phyloP scores from a whole-genome alignment of 352 stramenopile genomes.

The Globisporangium spiculum region DNA sequence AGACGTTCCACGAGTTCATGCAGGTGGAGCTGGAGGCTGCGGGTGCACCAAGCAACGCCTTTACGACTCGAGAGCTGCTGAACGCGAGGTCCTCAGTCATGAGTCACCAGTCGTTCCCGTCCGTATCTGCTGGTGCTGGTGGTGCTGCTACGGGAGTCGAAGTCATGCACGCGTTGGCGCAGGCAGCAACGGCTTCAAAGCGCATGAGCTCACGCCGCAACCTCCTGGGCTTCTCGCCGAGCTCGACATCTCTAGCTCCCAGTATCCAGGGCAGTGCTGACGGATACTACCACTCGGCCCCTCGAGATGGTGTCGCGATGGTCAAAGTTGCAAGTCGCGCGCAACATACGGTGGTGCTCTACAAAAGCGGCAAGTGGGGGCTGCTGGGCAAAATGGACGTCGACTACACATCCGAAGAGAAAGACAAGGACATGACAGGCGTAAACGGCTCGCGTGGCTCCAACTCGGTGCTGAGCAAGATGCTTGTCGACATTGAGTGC shows the following conservation, averaged over 20 bases:
- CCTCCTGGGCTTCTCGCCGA: constrained; percentile 1
- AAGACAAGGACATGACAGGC: neutral
- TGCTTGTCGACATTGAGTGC: constrained; percentile 59
- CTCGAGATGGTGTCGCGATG: constrained; percentile 25
- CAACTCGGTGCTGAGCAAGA: constrained; percentile 42
- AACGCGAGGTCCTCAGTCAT: neutral
- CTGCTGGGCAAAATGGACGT: constrained; percentile 29
- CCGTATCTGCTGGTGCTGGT: neutral
- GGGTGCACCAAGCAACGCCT: constrained; percentile 19
- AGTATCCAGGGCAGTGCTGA: constrained; percentile 10
- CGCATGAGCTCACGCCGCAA: constrained; percentile 14
- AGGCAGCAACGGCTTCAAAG: constrained; percentile 10
- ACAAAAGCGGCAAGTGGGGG: constrained; percentile 39
- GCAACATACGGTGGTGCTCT: constrained; percentile 44
- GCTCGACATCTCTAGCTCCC: neutral
- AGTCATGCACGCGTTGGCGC: constrained; percentile 25
- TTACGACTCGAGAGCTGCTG: constrained; percentile 10
- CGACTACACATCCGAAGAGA: constrained; percentile 11
- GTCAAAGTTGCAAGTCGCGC: constrained; percentile 40
- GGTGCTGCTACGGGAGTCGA: neutral
- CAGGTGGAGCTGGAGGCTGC: constrained; percentile 31
- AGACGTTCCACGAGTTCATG: constrained; percentile 36
- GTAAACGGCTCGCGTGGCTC: constrained; percentile 11
- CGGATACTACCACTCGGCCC: neutral
- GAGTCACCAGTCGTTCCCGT: constrained; percentile 1